Conservation (phyloP, 2,329 filamentous ascomycete species). For the Dothideomycetidae sp. region DNA sequence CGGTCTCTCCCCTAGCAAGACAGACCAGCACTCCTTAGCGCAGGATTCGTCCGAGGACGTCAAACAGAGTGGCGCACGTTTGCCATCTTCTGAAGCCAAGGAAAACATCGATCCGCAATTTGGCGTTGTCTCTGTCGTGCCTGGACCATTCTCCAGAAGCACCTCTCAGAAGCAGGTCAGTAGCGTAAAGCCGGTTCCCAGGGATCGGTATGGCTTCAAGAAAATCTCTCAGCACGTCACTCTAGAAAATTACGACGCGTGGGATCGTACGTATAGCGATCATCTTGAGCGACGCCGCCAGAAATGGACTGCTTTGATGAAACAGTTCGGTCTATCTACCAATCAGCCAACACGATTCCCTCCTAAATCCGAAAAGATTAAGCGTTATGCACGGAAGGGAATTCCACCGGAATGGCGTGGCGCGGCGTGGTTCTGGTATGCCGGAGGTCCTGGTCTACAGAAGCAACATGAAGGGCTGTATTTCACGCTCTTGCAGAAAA, state of each 20-base stretch:
- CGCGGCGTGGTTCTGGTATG: slow-evolving; percentile 96
- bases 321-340: slow-evolving; percentile 34
- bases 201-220: slow-evolving; percentile 85
- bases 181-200: slow-evolving; percentile 24
- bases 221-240: slow-evolving; percentile 72
- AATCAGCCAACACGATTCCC: slow-evolving; percentile 65
- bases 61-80: no score
- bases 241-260: slow-evolving; percentile 47
- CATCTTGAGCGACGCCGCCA: slow-evolving; percentile 60
- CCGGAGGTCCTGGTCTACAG: slow-evolving; percentile 68
- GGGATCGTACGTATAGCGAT: slow-evolving; percentile 60
- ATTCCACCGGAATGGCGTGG: slow-evolving; percentile 89
- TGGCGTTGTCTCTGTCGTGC: no score
- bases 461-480: slow-evolving; percentile 67
- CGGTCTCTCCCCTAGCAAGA: slow-evolving; percentile 12
- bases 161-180: no score
- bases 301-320: slow-evolving; percentile 61
- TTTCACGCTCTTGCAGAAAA: slow-evolving; percentile 50
- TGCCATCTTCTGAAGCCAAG: no score
- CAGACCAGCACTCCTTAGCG: no score
- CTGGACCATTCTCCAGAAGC: no score
- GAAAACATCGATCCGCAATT: no score
- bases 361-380: slow-evolving; percentile 64
- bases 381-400: slow-evolving; percentile 81
- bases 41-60: no score